These are phyloP conservation scores for Ambrosia hybrid DNA, from an alignment of 140 eudicot genomes.

Conservation along the genomic window DNA sequence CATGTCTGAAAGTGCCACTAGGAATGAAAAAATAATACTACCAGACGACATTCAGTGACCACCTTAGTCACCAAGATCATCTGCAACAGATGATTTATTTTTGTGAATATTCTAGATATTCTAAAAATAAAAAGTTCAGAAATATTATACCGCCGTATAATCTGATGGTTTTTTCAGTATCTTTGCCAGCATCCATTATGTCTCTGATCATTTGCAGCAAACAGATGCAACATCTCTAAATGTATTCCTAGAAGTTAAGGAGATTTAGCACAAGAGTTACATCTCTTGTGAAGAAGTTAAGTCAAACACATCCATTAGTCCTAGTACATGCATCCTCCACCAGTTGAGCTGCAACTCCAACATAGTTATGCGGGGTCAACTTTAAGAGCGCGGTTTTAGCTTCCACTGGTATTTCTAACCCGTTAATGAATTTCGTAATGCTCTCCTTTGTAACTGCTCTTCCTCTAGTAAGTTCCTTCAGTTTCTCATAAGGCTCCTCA, in stretches of 20 bases:
- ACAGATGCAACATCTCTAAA: too few relatives aligned
- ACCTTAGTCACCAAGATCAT: background rate
- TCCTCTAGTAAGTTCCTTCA: conserved; percentile 92
- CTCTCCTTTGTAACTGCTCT: conserved; percentile 65
- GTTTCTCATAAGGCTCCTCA: conserved; percentile 94
- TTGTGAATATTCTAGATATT: background rate
- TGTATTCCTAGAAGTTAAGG: too few relatives aligned
- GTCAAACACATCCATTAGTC: conserved; percentile 16
- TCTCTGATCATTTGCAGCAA: too few relatives aligned
- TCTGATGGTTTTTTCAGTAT: too few relatives aligned
- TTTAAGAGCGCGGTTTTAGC: conserved; percentile 65
- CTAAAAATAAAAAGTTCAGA: background rate
- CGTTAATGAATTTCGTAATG: conserved; percentile 60
- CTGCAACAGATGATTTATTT: background rate
- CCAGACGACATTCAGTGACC: background rate
- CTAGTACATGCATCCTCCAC: conserved; percentile 45
- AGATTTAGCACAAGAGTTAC: background rate
- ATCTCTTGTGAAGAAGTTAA: conserved; percentile 7
- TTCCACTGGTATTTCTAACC: conserved; percentile 64
- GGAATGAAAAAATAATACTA: background rate
- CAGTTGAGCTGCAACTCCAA: conserved; percentile 74
- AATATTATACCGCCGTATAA: background rate
- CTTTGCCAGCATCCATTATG: too few relatives aligned
- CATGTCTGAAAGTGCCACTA: background rate
- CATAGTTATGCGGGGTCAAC: conserved; percentile 70